These are phyloP conservation scores for Mrakia blollopis DNA, from an alignment of 768 basidiomycete genomes.

Conservation along the genomic window DNA sequence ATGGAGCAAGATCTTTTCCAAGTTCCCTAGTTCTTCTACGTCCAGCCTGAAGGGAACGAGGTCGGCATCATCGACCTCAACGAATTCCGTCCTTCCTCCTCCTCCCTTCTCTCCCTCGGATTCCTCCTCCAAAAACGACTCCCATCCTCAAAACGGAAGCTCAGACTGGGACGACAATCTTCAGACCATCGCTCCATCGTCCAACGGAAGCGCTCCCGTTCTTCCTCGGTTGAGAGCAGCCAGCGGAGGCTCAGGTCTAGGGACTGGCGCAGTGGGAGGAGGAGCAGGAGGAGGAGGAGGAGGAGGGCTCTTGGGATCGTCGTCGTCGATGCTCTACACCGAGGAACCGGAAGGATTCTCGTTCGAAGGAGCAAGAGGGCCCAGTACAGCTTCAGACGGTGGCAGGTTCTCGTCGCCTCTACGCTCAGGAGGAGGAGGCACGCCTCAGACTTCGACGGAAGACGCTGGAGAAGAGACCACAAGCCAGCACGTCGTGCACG, in stretches of 20 bases:
- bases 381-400: neutral
- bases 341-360: slow-evolving; percentile 1
- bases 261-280: neutral
- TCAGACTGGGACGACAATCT: slow-evolving; percentile 9
- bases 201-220: neutral
- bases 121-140: slow-evolving; percentile 3
- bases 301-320: neutral
- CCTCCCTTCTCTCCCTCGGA: neutral
- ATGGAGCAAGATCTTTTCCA: slow-evolving; percentile 30
- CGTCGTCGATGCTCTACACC: slow-evolving; percentile 9
- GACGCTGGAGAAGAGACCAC: neutral
- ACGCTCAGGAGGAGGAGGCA: neutral
- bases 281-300: too few relatives aligned
- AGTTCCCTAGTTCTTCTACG: slow-evolving; percentile 54
- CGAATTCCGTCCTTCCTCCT: slow-evolving; percentile 33
- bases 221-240: neutral
- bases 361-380: neutral
- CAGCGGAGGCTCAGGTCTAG: neutral
- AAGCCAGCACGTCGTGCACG: slow-evolving; percentile 13
- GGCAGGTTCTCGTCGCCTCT: neutral
- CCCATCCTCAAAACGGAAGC: neutral
- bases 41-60: slow-evolving; percentile 39
- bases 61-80: slow-evolving; percentile 64
- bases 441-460: neutral
- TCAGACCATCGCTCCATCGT: neutral